A percentile compares a stretch with the other conserved stretches of the same genome.
Evolutionary conservation across 164 flowering plant genomes (phyloP).

Genomic region (Hamamelis virginiana): DNA sequence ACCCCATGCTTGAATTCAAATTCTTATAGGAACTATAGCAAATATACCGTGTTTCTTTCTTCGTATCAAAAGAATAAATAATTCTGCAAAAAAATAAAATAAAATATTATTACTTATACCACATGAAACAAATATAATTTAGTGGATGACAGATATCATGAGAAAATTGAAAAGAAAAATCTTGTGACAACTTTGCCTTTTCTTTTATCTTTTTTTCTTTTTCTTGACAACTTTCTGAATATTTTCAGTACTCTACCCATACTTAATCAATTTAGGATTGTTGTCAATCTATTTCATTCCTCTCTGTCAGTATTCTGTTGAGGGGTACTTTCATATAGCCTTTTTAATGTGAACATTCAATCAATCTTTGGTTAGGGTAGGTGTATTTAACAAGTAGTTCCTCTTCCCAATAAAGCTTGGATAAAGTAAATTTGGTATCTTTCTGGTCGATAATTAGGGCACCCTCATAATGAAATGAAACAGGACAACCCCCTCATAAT

Average conservation of each 20-base stretch:
- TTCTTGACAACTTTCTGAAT: background rate
- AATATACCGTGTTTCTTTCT: no score
- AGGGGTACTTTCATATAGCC: background rate
- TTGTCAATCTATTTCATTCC: constrained; percentile 3
- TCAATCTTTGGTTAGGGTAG: background rate
- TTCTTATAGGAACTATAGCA: no score
- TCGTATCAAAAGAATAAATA: no score
- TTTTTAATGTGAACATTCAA: background rate
- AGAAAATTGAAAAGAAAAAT: no score
- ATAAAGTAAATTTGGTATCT: background rate
- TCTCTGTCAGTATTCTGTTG: constrained; percentile 6
- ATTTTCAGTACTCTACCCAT: background rate
- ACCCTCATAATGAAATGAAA: background rate
- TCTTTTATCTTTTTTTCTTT: background rate
- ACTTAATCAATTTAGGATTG: background rate
- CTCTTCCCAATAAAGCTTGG: constrained; percentile 1
- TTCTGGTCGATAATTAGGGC: constrained; percentile 1
- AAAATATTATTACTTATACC: no score
- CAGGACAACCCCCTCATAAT: background rate
- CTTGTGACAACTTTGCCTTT: no score
- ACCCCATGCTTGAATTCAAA: no score
- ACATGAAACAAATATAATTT: no score
- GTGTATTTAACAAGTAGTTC: background rate
- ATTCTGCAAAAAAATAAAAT: no score
- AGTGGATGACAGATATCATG: no score